phyloP scores from a whole-genome alignment of 2,329 filamentous ascomycete genomes.

The Penicillium sp. region DNA sequence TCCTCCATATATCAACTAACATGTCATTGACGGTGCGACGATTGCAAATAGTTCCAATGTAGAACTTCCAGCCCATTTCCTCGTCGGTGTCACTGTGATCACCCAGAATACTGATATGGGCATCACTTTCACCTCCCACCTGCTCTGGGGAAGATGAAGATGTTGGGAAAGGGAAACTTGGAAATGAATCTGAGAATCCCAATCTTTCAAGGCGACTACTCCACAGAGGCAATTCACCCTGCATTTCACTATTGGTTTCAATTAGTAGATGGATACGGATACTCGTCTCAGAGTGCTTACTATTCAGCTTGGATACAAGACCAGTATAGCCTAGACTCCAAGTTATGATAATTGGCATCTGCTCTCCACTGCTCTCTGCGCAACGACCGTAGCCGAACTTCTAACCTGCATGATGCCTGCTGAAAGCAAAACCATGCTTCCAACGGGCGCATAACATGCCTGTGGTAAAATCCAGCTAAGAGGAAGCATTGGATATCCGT shows the following conservation, averaged over 20 bases:
- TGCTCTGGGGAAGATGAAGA: constrained; percentile 10
- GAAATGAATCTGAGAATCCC: constrained; percentile 22
- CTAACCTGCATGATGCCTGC: constrained; percentile 25
- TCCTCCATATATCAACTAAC: constrained; percentile 23
- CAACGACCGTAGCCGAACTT: constrained; percentile 23
- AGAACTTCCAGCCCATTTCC: constrained; percentile 24
- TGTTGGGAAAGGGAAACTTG: constrained; percentile 14
- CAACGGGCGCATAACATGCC: constrained; percentile 22
- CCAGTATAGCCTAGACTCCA: constrained; percentile 27
- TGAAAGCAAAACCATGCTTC: constrained; percentile 28
- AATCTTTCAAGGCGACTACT: constrained; percentile 22
- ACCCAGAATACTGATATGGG: background rate
- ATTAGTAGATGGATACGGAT: background rate
- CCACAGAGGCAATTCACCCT: constrained; percentile 25
- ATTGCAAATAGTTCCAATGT: constrained; percentile 24
- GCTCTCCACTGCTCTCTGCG: constrained; percentile 25
- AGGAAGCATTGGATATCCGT: constrained; percentile 26
- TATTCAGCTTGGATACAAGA: constrained; percentile 28
- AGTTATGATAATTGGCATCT: constrained; percentile 22
- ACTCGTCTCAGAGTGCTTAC: background rate
- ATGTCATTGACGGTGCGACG: constrained; percentile 26
- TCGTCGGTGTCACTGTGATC: constrained; percentile 18
- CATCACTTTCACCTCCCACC: constrained; percentile 11
- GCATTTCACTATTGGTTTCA: constrained; percentile 19
- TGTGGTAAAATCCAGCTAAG: constrained; percentile 23